Conservation (phyloP, 2,329 filamentous ascomycete genomes). For the Cercospora janseana region DNA sequence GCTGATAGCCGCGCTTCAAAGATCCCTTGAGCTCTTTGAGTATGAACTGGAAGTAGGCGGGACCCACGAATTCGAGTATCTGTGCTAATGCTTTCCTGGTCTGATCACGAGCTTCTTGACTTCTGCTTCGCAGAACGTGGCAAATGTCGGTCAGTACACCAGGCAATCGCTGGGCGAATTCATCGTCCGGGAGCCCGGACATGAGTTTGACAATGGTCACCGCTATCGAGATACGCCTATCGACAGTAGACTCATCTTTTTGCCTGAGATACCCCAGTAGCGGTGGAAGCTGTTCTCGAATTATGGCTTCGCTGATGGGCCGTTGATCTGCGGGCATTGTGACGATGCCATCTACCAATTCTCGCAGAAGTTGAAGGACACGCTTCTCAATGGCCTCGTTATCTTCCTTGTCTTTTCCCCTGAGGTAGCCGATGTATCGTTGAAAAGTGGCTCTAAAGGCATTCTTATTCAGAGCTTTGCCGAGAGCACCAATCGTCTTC, state of each 20-base stretch:
- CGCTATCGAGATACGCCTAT: constrained; percentile 84
- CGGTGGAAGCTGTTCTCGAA: constrained; percentile 71
- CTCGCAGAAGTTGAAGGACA: constrained; percentile 76
- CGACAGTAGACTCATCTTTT: constrained; percentile 92
- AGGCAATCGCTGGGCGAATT: constrained; percentile 72
- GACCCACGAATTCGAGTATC: constrained; percentile 76
- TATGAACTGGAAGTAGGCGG: constrained; percentile 85
- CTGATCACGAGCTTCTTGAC: constrained; percentile 85
- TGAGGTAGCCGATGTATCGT: constrained; percentile 78
- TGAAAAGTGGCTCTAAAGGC: constrained; percentile 84
- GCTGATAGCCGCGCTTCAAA: constrained; percentile 80
- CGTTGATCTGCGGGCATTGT: constrained; percentile 14
- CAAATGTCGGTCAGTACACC: constrained; percentile 87
- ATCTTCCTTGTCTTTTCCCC: constrained; percentile 65
- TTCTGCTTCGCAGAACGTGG: constrained; percentile 85
- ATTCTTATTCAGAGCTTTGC: constrained; percentile 78
- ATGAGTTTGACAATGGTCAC: constrained; percentile 86
- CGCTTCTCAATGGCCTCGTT: constrained; percentile 66
- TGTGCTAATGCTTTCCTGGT: constrained; percentile 83
- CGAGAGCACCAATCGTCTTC: constrained; percentile 72
- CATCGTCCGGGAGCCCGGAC: constrained; percentile 69
- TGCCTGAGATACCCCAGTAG: constrained; percentile 84
- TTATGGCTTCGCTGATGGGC: constrained; percentile 47
- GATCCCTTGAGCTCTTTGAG: constrained; percentile 84
- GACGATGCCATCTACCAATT: constrained; percentile 74